Conservation (phyloP, 2,329 filamentous ascomycete species). For the Paracoccidioides lutzii region DNA sequence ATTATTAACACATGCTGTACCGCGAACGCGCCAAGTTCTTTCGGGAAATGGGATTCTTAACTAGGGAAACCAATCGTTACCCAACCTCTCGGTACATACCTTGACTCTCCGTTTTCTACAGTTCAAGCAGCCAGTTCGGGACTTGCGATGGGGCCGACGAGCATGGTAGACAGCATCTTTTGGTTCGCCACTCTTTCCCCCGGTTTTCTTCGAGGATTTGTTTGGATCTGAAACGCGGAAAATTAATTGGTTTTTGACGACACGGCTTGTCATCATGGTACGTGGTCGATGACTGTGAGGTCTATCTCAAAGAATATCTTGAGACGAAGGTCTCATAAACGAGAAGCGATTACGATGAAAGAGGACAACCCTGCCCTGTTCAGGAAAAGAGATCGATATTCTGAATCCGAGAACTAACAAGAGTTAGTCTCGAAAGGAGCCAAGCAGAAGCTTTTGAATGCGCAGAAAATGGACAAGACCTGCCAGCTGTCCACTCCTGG, state of each 20-base stretch:
- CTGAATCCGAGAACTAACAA: background rate
- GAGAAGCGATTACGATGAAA: background rate
- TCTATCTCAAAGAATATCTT: background rate
- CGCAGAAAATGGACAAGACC: no score
- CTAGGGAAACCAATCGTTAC: background rate
- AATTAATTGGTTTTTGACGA: constrained; percentile 11
- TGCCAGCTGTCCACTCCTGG: no score
- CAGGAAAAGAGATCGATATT: background rate
- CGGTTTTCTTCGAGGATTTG: background rate
- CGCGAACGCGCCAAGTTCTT: background rate
- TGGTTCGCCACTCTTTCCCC: background rate
- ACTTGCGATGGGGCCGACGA: constrained; percentile 24
- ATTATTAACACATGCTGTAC: background rate
- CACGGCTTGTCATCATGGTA: constrained; percentile 4
- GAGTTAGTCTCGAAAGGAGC: background rate
- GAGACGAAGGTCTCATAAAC: background rate
- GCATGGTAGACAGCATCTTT: constrained; percentile 17
- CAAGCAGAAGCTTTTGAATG: no score
- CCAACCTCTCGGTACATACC: constrained; percentile 11
- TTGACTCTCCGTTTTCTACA: constrained; percentile 26
- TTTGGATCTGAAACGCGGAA: constrained; percentile 10
- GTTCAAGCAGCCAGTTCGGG: constrained; percentile 21
- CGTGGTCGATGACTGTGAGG: background rate
- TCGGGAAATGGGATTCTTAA: background rate
- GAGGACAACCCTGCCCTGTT: background rate